Percentiles rank a stretch among this genome's conserved stretches.
phyloP scores from a whole-genome alignment of 345 rosid genomes.

The Pugionium dolabratum region DNA sequence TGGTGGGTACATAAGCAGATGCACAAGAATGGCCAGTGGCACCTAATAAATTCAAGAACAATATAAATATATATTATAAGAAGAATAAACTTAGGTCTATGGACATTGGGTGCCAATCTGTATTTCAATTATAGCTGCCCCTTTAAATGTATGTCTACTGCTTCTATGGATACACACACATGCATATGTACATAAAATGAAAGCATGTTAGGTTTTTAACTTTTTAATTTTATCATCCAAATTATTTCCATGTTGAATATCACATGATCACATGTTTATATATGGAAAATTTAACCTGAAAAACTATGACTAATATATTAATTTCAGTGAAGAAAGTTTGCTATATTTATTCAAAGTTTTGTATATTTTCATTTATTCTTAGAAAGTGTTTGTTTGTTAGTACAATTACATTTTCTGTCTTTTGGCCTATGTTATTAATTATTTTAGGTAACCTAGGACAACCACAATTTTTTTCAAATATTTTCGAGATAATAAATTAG shows the following conservation, averaged over 20 bases:
- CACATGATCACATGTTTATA: conserved; percentile 32
- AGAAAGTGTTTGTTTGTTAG: background rate
- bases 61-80: conserved; percentile 11
- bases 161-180: background rate
- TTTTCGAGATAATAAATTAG: too few relatives aligned
- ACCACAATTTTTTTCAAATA: too few relatives aligned
- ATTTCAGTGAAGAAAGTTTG: background rate
- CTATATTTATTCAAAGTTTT: background rate
- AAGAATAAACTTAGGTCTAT: conserved; percentile 24
- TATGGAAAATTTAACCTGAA: conserved; percentile 12
- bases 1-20: conserved; percentile 34
- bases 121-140: conserved; percentile 9
- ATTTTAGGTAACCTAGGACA: background rate
- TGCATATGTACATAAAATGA: background rate
- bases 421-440: background rate
- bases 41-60: conserved; percentile 25
- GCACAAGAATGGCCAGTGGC: conserved; percentile 35
- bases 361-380: background rate
- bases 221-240: conserved; percentile 5
- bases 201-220: conserved; percentile 23
- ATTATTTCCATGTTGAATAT: conserved; percentile 19
- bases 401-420: conserved; percentile 2
- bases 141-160: conserved; percentile 16
- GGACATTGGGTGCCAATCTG: conserved; percentile 22
- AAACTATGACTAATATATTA: conserved; percentile 11